Conservation (phyloP, 2,329 filamentous ascomycete species). For the Colletotrichum sp. region DNA sequence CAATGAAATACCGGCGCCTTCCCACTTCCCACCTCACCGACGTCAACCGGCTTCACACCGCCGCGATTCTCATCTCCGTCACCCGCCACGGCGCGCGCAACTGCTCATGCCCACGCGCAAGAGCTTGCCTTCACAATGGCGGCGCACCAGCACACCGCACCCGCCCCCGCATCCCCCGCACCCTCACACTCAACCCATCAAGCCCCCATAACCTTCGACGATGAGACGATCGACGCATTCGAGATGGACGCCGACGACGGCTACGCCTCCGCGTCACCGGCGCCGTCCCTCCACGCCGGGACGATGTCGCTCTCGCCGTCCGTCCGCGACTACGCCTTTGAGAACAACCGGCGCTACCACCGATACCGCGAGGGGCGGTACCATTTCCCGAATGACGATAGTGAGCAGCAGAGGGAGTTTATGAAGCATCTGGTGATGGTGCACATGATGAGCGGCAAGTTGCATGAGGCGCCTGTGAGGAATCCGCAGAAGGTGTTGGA, state of each 20-base stretch:
- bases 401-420: slow-evolving; percentile 45
- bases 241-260: slow-evolving; percentile 3
- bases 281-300: slow-evolving; percentile 21
- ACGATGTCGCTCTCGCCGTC: slow-evolving; percentile 35
- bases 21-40: neutral
- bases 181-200: neutral
- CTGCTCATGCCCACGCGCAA: neutral
- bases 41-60: neutral
- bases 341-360: slow-evolving; percentile 47
- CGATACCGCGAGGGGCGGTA: slow-evolving; percentile 46
- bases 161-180: neutral
- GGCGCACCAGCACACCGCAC: neutral
- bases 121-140: neutral
- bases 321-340: slow-evolving; percentile 43
- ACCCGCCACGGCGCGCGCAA: neutral
- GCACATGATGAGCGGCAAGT: slow-evolving; percentile 38
- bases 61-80: accelerated
- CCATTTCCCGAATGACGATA: slow-evolving; percentile 48
- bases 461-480: slow-evolving; percentile 47
- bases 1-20: neutral
- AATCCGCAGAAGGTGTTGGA: slow-evolving; percentile 45
- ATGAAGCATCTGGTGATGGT: slow-evolving; percentile 42
- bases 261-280: slow-evolving; percentile 21
- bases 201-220: neutral
- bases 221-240: neutral